Conservation (phyloP, 2,329 filamentous ascomycete species). For the Trichophyton schoenleinii region DNA sequence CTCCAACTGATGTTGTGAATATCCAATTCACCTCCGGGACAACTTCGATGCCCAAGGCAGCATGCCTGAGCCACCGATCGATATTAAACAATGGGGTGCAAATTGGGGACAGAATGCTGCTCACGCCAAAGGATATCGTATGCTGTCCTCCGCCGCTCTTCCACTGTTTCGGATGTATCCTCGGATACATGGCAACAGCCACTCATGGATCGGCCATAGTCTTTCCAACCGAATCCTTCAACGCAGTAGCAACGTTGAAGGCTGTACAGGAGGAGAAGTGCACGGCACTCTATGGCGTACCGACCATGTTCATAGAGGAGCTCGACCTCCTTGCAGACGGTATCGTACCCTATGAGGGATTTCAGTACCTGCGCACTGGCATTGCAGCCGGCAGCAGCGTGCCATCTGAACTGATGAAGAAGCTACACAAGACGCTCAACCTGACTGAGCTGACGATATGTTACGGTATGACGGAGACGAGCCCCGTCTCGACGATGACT, state of each 20-base stretch:
- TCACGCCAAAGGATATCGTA: constrained; percentile 58
- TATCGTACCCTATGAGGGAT: constrained; percentile 39
- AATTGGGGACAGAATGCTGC: constrained; percentile 73
- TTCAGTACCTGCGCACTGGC: constrained; percentile 64
- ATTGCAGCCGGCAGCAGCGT: constrained; percentile 84
- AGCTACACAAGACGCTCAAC: constrained; percentile 59
- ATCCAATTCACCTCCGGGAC: constrained; percentile 98
- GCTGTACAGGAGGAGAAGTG: constrained; percentile 50
- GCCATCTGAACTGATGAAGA: constrained; percentile 57
- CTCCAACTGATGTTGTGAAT: constrained; percentile 67
- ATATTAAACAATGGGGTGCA: constrained; percentile 86
- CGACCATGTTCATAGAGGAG: constrained; percentile 89
- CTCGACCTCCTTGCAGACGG: constrained; percentile 59
- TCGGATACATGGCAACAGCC: constrained; percentile 93
- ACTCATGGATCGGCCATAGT: constrained; percentile 70
- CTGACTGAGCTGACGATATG: constrained; percentile 78
- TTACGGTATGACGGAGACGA: constrained; percentile 95
- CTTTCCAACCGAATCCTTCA: constrained; percentile 77
- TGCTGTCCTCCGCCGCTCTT: constrained; percentile 49
- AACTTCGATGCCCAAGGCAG: constrained; percentile 79
- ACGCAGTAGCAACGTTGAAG: constrained; percentile 58
- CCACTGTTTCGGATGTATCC: constrained; percentile 73
- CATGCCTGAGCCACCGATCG: constrained; percentile 70
- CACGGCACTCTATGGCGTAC: constrained; percentile 71
- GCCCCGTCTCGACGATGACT: constrained; percentile 61